Evolutionary conservation across 2,329 filamentous ascomycete species (phyloP).

Genomic region (Waltergamsia citrina): DNA sequence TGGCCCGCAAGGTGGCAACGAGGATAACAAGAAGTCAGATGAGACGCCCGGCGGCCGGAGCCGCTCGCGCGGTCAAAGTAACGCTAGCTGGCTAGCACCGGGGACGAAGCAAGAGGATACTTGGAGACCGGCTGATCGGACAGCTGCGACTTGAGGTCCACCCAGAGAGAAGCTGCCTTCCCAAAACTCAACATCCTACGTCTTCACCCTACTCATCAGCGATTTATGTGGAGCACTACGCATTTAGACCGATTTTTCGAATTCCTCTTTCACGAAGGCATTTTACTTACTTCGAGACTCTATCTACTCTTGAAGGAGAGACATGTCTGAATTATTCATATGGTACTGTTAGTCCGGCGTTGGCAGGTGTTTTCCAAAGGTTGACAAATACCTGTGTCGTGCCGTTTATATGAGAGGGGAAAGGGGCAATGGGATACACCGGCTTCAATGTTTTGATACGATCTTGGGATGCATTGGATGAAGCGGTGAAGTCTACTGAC

Average conservation of each 20-base stretch:
- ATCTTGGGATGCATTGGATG: too few relatives aligned
- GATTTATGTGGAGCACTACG: neutral
- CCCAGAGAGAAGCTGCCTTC: neutral
- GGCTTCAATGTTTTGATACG: too few relatives aligned
- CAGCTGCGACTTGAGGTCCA: conserved; percentile 7
- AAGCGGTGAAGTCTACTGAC: too few relatives aligned
- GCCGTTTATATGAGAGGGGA: too few relatives aligned
- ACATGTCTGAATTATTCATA: too few relatives aligned
- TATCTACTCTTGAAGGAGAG: too few relatives aligned
- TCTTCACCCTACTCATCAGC: too few relatives aligned
- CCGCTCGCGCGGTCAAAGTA: conserved; percentile 29
- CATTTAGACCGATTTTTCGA: neutral
- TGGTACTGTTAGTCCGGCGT: too few relatives aligned
- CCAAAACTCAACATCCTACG: neutral
- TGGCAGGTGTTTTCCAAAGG: too few relatives aligned
- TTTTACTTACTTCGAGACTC: too few relatives aligned
- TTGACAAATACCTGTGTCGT: too few relatives aligned
- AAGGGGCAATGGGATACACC: too few relatives aligned
- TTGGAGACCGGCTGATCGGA: conserved; percentile 45
- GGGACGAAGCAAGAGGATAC: conserved; percentile 83
- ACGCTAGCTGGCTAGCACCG: conserved; percentile 59
- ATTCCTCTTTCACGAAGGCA: conserved; percentile 1
- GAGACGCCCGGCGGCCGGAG: conserved; percentile 26
- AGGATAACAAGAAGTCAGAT: conserved; percentile 49
- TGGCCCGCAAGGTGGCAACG: conserved; percentile 18